Evolutionary conservation across 306 rosid species (phyloP).

Genomic region (Arachis hypogaea): DNA sequence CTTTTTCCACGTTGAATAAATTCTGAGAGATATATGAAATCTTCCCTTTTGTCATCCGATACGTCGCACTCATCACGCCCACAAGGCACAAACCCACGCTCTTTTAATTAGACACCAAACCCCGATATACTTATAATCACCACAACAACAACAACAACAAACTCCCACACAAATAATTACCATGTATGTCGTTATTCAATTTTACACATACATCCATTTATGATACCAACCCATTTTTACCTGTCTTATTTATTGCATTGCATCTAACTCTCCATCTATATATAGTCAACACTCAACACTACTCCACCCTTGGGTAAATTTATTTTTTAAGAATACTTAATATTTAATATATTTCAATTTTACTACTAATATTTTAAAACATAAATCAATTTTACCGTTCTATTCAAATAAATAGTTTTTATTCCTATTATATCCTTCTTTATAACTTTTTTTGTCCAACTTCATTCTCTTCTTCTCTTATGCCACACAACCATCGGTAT

Average conservation of each 20-base stretch:
- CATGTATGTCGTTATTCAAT: conserved; percentile 3
- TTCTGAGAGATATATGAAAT: conserved; percentile 51
- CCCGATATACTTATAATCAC: not conserved
- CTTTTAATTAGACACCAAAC: conserved; percentile 43
- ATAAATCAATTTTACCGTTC: no score
- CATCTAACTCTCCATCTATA: conserved; percentile 52
- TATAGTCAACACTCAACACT: conserved; percentile 33
- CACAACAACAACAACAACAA: conserved; percentile 45
- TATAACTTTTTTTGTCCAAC: no score
- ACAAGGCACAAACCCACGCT: conserved; percentile 55
- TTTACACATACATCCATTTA: conserved; percentile 43
- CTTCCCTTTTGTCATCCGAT: conserved; percentile 80
- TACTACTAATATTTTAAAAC: no score
- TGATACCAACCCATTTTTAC: conserved; percentile 47
- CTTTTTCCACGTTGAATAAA: conserved; percentile 36
- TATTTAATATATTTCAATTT: no score
- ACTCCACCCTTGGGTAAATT: no score
- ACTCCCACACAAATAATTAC: conserved; percentile 61
- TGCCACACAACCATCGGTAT: no score
- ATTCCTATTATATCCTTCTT: no score
- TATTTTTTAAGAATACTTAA: no score
- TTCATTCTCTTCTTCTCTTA: no score
- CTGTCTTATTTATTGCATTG: conserved; percentile 52
- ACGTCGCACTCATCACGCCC: conserved; percentile 98
- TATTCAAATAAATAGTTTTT: no score